phyloP scores from a whole-genome alignment of 108 stramenopile species.

The Asterionellopsis glacialis region DNA sequence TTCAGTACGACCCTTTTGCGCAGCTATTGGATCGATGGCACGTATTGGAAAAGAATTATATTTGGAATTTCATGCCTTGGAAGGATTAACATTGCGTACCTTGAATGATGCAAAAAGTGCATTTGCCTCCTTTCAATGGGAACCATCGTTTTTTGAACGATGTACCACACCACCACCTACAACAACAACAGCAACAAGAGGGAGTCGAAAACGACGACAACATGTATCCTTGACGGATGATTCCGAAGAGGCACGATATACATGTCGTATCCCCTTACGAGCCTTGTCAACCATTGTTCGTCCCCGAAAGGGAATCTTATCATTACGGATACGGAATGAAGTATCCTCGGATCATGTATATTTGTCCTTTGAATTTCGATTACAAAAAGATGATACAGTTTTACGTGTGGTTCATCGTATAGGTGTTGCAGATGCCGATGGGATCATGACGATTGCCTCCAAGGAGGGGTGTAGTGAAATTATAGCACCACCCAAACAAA shows the following conservation, averaged over 20 bases:
- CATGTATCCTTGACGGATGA: background rate
- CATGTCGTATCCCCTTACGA: constrained; percentile 64
- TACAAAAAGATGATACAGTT: constrained; percentile 15
- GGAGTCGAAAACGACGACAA: constrained; percentile 9
- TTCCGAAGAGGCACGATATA: constrained; percentile 29
- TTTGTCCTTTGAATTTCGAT: constrained; percentile 62
- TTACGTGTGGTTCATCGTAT: constrained; percentile 59
- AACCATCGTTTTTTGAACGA: constrained; percentile 45
- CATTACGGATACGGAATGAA: constrained; percentile 46
- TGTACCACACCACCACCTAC: constrained; percentile 28
- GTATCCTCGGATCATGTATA: constrained; percentile 13
- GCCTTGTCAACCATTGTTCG: constrained; percentile 54
- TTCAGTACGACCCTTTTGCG: constrained; percentile 61
- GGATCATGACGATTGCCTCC: constrained; percentile 51
- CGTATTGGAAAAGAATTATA: constrained; percentile 78
- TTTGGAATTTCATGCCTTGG: constrained; percentile 74
- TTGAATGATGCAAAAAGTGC: constrained; percentile 84
- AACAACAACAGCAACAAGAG: background rate
- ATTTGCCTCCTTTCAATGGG: constrained; percentile 63
- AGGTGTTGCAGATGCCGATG: constrained; percentile 45
- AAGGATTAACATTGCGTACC: constrained; percentile 60
- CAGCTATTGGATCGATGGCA: constrained; percentile 58
- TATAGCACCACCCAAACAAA: constrained; percentile 53
- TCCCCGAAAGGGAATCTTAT: constrained; percentile 63
- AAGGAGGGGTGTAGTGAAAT: constrained; percentile 63